Base-by-base conservation (phyloP, 345 rosid genomes). In the Rhizophora apiculata region DNA sequence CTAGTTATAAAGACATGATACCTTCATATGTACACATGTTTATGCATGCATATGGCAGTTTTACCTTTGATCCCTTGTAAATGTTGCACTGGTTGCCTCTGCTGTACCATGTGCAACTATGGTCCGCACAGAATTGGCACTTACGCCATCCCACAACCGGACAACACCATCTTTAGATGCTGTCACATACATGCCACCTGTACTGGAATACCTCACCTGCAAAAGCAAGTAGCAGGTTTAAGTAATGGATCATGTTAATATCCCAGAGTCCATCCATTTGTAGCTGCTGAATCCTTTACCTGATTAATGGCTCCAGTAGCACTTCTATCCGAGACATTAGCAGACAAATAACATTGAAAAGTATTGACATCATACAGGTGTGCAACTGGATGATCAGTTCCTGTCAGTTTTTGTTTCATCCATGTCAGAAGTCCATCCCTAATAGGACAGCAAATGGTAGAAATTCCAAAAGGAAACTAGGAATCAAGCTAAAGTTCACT, bases 311-410 rank as follows among this genome's bases (percentile, higher is more conserved):
- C 94, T 67, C 95, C 91, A 70, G 75, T 85, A 66, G 62, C 81
- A 18, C 88, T 85, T 66, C 68, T 84, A 60, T 87, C 90, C 7
- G 89, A 84, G 64, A 57, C 76, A 72, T 74, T 89, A 37, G 91
- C 82, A 60, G 94, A 81, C 65, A 89, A 84, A 75, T 79, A 89
- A 66, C 96, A 87, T 65, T 86, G 87, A 78, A 81, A 86, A 24
- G 96, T 89, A 81, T 81, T 91, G 54, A 89, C 87, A 83, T 92
- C 96, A 32, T 92, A 89, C 70, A 92, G 79, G 81, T 88, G 98
- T 49, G 92, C 77, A 78, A 92, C 79, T 62, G 81, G 81, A 83
- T 92, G 98, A 78, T 88, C 94, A 8, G 96, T 92, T 78, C 93
- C 97, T 92, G 82, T 60, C 67, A 76, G 36, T 51, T 70, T 56